These are phyloP conservation scores for Solanum microdontum DNA, from an alignment of 257 asterid species.

Conservation along the genomic window DNA sequence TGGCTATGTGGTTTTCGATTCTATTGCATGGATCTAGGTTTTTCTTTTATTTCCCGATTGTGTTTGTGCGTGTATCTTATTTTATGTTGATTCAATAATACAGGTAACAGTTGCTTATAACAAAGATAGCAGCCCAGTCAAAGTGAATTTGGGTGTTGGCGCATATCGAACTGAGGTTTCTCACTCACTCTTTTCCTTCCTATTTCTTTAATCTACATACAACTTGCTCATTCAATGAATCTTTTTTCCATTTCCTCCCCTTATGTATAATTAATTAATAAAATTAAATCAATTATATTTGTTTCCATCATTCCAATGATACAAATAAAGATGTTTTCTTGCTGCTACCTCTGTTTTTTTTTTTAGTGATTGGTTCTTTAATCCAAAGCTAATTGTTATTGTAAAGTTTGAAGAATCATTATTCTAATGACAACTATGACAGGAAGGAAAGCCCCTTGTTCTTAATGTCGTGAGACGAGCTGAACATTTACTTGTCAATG, in stretches of 20 bases:
- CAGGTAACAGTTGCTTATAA: conserved; percentile 82
- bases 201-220: background rate
- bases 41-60: background rate
- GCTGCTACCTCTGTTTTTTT: background rate
- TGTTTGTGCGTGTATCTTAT: background rate
- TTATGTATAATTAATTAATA: background rate
- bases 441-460: conserved; percentile 88
- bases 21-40: background rate
- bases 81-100: conserved; percentile 6
- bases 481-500: conserved; percentile 62
- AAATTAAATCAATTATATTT: background rate
- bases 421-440: conserved; percentile 5
- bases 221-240: background rate
- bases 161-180: conserved; percentile 81
- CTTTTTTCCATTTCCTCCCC: background rate
- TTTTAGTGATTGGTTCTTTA: background rate
- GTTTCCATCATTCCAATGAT: background rate
- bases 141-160: conserved; percentile 75
- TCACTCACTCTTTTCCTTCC: background rate
- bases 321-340: background rate
- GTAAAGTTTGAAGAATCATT: background rate
- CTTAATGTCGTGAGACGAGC: conserved; percentile 71
- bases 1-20: background rate
- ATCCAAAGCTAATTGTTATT: background rate
- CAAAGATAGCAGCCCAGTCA: conserved; percentile 60